These are phyloP conservation scores for Gautieria morchelliformis DNA, from an alignment of 768 basidiomycete species.

Conservation along the genomic window DNA sequence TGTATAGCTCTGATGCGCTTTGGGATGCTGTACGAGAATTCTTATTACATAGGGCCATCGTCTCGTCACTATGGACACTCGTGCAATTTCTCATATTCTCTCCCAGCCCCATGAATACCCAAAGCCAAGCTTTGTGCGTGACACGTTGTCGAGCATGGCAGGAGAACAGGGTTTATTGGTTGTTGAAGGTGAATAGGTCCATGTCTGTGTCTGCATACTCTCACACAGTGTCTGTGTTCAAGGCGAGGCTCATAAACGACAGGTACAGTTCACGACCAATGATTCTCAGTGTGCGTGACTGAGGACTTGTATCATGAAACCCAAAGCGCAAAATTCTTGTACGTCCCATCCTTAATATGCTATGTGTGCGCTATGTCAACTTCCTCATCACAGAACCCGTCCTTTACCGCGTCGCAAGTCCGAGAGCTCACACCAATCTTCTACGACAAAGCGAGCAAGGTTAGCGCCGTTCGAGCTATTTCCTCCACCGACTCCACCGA, in stretches of 20 bases:
- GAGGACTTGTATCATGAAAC: background rate
- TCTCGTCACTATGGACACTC: conserved; percentile 49
- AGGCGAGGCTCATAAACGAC: conserved; percentile 46
- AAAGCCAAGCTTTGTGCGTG: conserved; percentile 50
- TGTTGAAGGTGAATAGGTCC: conserved; percentile 24
- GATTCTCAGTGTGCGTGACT: background rate
- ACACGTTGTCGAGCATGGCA: conserved; percentile 41
- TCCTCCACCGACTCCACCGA: too few species aligned
- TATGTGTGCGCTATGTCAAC: background rate
- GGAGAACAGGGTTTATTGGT: conserved; percentile 31
- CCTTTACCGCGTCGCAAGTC: conserved; percentile 42
- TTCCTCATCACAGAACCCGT: conserved; percentile 29
- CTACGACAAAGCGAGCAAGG: conserved; percentile 45
- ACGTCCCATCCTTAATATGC: conserved; percentile 19
- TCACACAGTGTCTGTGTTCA: background rate
- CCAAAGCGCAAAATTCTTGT: conserved; percentile 41
- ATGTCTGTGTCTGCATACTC: background rate
- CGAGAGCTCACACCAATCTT: conserved; percentile 47
- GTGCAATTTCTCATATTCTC: conserved; percentile 50
- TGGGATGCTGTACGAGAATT: background rate
- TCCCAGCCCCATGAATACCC: conserved; percentile 46
- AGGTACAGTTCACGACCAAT: conserved; percentile 25
- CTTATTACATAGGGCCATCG: conserved; percentile 27
- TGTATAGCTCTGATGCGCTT: background rate
- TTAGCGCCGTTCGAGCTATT: conserved; percentile 20